phyloP scores from a whole-genome alignment of 352 stramenopile genomes.

The Pythium myriotylum region DNA sequence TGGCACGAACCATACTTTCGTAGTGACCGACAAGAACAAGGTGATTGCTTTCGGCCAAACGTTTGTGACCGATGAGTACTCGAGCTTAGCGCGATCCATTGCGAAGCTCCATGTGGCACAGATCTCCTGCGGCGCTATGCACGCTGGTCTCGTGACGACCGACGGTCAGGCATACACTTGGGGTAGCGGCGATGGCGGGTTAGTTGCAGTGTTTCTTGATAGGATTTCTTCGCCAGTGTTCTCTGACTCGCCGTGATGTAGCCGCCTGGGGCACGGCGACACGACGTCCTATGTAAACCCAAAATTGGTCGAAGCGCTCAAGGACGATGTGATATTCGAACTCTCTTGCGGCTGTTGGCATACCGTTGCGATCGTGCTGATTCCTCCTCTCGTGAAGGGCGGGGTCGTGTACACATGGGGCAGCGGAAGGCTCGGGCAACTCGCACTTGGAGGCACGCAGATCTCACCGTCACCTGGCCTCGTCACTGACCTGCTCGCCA shows the following conservation, averaged over 20 bases:
- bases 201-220: conserved; percentile 20
- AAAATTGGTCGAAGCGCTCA: conserved; percentile 70
- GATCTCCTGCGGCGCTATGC: conserved; percentile 81
- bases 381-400: conserved; percentile 83
- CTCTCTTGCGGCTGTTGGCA: conserved; percentile 88
- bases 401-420: conserved; percentile 92
- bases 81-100: conserved; percentile 54
- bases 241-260: conserved; percentile 14
- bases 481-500: conserved; percentile 81
- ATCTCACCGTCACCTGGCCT: conserved; percentile 68
- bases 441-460: conserved; percentile 76
- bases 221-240: not conserved
- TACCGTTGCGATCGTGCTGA: conserved; percentile 85
- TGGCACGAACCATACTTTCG: conserved; percentile 77
- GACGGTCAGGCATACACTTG: conserved; percentile 79
- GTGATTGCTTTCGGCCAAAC: conserved; percentile 72
- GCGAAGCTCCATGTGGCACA: conserved; percentile 62
- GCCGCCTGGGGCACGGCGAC: conserved; percentile 75
- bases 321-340: conserved; percentile 79
- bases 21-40: conserved; percentile 47
- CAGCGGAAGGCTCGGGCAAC: conserved; percentile 88
- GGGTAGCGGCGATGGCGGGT: conserved; percentile 85
- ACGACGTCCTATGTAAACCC: conserved; percentile 70
- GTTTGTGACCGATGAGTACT: conserved; percentile 64
- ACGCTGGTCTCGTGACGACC: conserved; percentile 74